A percentile compares a stretch with the other conserved stretches of the same genome.
phyloP scores from a whole-genome alignment of 169 alveolate species.

The Plasmodium ovale region DNA sequence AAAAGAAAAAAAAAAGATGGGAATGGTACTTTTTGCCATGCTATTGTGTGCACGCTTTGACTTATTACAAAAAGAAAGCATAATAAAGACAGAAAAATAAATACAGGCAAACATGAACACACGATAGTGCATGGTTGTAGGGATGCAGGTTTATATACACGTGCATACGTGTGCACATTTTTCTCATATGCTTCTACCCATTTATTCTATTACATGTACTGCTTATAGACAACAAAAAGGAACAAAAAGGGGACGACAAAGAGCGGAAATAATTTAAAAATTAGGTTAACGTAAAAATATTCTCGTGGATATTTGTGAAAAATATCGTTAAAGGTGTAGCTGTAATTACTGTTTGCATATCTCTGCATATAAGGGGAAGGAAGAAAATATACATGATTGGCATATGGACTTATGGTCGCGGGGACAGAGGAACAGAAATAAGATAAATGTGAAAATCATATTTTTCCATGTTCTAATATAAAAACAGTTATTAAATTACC shows the following conservation, averaged over 20 bases:
- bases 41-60: too few species aligned
- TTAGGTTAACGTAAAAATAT: slow-evolving; percentile 58
- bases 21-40: neutral
- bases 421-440: too few species aligned
- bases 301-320: slow-evolving; percentile 64
- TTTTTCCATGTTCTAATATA: neutral
- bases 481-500: slow-evolving; percentile 11
- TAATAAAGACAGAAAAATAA: slow-evolving; percentile 1
- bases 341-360: slow-evolving; percentile 49
- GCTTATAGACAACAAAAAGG: slow-evolving; percentile 54
- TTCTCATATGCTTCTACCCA: too few species aligned
- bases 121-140: neutral
- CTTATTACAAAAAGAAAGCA: neutral
- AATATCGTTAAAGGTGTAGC: slow-evolving; percentile 46
- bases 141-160: neutral
- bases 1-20: neutral
- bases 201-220: slow-evolving; percentile 54
- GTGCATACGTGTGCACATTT: too few species aligned
- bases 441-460: neutral
- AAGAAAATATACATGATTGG: neutral
- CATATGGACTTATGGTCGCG: neutral
- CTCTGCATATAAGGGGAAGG: slow-evolving; percentile 24
- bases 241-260: slow-evolving; percentile 65
- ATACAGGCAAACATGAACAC: neutral
- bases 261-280: slow-evolving; percentile 69